A percentile compares a stretch with the other conserved stretches of the same genome.
phyloP scores from a whole-genome alignment of 192 early-diverging fungal genomes.

The Podila minutissima region DNA sequence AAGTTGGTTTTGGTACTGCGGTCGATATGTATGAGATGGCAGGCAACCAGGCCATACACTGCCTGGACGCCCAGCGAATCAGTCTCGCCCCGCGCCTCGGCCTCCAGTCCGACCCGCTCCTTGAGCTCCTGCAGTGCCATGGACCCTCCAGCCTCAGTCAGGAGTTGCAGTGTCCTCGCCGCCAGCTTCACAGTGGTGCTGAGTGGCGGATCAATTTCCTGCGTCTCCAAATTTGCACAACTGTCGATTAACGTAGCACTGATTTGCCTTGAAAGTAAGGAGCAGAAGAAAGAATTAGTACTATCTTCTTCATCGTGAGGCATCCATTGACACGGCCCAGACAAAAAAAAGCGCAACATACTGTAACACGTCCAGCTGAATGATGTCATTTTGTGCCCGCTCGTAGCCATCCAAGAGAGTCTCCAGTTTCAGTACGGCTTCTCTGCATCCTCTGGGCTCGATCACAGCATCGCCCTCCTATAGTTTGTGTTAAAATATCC shows the following conservation, averaged over 20 bases:
- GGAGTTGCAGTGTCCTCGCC: conserved; percentile 19
- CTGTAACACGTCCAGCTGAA: conserved; percentile 38
- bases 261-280: conserved; percentile 30
- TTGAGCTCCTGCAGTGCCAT: conserved; percentile 27
- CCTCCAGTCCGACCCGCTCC: conserved; percentile 23
- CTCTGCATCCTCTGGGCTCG: conserved; percentile 18
- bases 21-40: conserved; percentile 35
- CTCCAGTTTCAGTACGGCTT: conserved; percentile 18
- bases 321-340: background rate
- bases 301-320: background rate
- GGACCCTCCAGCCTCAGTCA: conserved; percentile 13
- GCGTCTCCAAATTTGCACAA: conserved; percentile 14
- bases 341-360: conserved; percentile 11
- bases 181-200: conserved; percentile 2
- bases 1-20: conserved; percentile 33
- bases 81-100: conserved; percentile 7
- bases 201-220: conserved; percentile 32
- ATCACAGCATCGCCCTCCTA: conserved; percentile 26
- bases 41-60: conserved; percentile 34
- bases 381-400: conserved; percentile 22
- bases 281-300: background rate
- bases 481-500: background rate
- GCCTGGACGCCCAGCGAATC: conserved; percentile 24
- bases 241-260: conserved; percentile 21
- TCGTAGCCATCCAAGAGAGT: conserved; percentile 25